phyloP scores from a whole-genome alignment of 768 basidiomycete genomes.

The Lentinula edodes region DNA sequence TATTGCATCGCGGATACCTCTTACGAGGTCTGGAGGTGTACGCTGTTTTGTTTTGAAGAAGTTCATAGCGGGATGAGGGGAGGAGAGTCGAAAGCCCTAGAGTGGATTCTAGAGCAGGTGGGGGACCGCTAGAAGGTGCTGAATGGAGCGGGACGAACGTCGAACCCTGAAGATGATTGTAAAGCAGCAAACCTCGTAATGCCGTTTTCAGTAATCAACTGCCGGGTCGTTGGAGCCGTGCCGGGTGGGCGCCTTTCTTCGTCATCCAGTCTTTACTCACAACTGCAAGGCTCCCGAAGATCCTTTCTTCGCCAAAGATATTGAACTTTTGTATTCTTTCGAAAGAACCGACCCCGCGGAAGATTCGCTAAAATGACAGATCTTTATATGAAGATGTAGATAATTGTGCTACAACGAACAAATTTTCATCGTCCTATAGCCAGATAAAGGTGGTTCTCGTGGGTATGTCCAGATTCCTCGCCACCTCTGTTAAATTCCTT shows the following conservation, averaged over 20 bases:
- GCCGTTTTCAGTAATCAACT: neutral
- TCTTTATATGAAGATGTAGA: too few relatives aligned
- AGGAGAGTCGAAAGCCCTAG: neutral
- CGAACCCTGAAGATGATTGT: neutral
- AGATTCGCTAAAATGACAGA: too few relatives aligned
- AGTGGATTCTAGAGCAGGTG: neutral
- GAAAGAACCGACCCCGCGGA: too few relatives aligned
- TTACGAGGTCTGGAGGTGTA: conserved; percentile 84
- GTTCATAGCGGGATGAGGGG: conserved; percentile 52
- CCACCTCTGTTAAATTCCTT: conserved; percentile 41
- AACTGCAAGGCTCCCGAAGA: too few relatives aligned
- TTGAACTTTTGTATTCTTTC: too few relatives aligned
- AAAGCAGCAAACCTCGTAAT: neutral
- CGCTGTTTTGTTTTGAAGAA: conserved; percentile 92
- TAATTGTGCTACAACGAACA: too few relatives aligned
- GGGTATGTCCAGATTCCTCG: conserved; percentile 43
- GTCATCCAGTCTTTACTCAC: neutral
- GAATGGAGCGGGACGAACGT: conserved; percentile 1
- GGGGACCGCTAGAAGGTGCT: neutral
- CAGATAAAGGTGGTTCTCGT: conserved; percentile 52
- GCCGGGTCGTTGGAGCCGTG: neutral
- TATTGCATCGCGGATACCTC: conserved; percentile 74
- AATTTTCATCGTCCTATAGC: conserved; percentile 11
- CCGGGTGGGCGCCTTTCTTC: neutral
- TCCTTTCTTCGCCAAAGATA: too few relatives aligned